Conservation (phyloP, 345 rosid species). For the Linum trigynum region DNA sequence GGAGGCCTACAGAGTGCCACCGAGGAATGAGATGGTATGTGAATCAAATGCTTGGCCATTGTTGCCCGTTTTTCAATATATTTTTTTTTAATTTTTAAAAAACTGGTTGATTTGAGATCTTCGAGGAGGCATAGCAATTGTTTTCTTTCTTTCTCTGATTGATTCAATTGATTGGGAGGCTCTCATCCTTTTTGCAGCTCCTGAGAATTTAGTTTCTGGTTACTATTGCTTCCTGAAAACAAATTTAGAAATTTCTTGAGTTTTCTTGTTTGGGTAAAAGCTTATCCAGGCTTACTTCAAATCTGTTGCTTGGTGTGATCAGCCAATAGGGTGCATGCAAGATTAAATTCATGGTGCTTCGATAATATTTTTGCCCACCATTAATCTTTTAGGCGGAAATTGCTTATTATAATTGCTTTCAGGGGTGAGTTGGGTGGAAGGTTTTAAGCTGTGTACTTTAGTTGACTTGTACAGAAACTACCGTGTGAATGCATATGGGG, state of each 20-base stretch:
- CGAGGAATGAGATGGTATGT: conserved; percentile 88
- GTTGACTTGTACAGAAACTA: background rate
- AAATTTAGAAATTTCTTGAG: background rate
- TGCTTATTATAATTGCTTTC: background rate
- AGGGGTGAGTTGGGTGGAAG: background rate
- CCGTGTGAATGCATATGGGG: background rate
- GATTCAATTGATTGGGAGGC: background rate
- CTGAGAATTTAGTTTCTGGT: background rate
- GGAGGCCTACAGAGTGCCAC: conserved; percentile 45
- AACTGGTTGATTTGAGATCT: conserved; percentile 1
- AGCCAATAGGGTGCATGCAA: conserved; percentile 8
- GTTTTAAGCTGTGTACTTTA: background rate
- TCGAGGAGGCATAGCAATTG: too few species aligned
- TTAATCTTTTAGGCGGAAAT: background rate
- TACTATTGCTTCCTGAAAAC: background rate
- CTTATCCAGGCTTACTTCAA: background rate
- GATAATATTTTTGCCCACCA: background rate
- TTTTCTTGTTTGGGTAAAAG: background rate
- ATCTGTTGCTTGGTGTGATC: background rate
- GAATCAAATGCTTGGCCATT: conserved; percentile 9
- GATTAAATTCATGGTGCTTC: background rate
- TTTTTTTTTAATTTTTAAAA: background rate
- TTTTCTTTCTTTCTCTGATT: background rate
- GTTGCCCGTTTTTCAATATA: background rate
- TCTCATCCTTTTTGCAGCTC: background rate